Percentiles rank a stretch among this genome's conserved stretches.
Evolutionary conservation across 106 monocot genomes (phyloP).

Genomic region (Dendrobium nobile): DNA sequence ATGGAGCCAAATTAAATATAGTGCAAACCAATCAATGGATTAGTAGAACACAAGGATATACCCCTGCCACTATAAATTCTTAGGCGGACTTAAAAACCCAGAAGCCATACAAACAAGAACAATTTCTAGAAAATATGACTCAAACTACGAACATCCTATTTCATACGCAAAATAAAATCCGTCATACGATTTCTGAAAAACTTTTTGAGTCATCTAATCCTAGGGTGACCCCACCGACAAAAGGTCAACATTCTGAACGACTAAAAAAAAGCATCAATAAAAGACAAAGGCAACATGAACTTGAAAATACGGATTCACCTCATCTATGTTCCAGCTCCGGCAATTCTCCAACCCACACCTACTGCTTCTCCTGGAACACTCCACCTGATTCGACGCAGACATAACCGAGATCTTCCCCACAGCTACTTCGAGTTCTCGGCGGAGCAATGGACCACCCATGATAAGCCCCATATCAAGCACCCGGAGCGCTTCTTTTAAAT

Average conservation of each 20-base stretch:
- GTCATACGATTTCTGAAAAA: too few species aligned
- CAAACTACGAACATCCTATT: not conserved
- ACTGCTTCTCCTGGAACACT: not conserved
- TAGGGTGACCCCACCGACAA: not conserved
- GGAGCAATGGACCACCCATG: slow-evolving; percentile 18
- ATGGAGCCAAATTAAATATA: too few species aligned
- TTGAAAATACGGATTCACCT: slow-evolving; percentile 3
- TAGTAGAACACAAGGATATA: not conserved
- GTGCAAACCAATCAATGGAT: too few species aligned
- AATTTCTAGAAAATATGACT: not conserved
- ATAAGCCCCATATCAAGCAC: slow-evolving; percentile 27
- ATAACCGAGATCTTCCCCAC: not conserved
- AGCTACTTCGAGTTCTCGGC: slow-evolving; percentile 11
- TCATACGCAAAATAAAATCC: not conserved
- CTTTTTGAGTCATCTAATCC: not conserved
- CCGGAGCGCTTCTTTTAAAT: slow-evolving; percentile 15
- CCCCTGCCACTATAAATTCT: not conserved
- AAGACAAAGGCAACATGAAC: not conserved
- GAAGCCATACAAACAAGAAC: too few species aligned
- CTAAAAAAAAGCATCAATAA: not conserved
- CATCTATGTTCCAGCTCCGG: not conserved
- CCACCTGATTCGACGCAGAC: not conserved
- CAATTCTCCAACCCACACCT: not conserved
- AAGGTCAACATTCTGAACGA: not conserved
- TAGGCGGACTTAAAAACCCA: not conserved